These are phyloP conservation scores for Neurospora terricola DNA, from an alignment of 495 filamentous ascomycete species.

Conservation along the genomic window DNA sequence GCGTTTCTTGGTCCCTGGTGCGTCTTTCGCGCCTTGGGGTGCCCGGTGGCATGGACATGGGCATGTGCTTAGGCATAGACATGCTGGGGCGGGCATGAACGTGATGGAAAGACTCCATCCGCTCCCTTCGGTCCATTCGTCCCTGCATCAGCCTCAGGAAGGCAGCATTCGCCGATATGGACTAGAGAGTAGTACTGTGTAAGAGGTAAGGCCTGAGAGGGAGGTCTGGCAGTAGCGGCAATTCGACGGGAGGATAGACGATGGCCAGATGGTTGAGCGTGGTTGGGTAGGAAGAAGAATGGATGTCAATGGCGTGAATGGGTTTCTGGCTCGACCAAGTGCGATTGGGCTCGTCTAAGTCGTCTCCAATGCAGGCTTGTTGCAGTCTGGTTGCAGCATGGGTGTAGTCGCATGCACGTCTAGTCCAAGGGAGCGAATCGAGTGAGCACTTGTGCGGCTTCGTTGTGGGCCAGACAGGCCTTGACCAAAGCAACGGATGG, in stretches of 20 bases:
- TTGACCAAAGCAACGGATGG: not conserved
- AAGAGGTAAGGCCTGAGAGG: not conserved
- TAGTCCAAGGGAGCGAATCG: not conserved
- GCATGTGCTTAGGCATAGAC: not conserved
- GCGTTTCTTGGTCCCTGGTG: constrained; percentile 20
- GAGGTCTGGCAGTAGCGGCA: constrained; percentile 1
- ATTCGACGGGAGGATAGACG: constrained; percentile 9
- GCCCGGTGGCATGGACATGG: not conserved
- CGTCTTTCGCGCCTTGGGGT: constrained; percentile 19
- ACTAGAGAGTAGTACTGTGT: not conserved
- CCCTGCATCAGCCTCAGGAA: constrained; percentile 26
- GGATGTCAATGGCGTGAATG: not conserved
- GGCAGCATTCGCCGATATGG: constrained; percentile 2
- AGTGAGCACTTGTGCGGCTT: not conserved
- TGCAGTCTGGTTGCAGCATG: not conserved
- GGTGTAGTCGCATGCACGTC: not conserved
- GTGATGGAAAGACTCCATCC: not conserved
- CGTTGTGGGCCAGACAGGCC: not conserved
- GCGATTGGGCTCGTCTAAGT: constrained; percentile 20
- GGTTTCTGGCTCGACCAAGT: constrained; percentile 7
- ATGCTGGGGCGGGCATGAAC: not conserved
- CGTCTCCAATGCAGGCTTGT: not conserved
- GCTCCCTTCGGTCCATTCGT: constrained; percentile 27
- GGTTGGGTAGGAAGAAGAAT: constrained; percentile 18
- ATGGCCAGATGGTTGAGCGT: constrained; percentile 24